These are phyloP conservation scores for Paramyrothecium roridum DNA, from an alignment of 2,329 filamentous ascomycete species.

Conservation along the genomic window DNA sequence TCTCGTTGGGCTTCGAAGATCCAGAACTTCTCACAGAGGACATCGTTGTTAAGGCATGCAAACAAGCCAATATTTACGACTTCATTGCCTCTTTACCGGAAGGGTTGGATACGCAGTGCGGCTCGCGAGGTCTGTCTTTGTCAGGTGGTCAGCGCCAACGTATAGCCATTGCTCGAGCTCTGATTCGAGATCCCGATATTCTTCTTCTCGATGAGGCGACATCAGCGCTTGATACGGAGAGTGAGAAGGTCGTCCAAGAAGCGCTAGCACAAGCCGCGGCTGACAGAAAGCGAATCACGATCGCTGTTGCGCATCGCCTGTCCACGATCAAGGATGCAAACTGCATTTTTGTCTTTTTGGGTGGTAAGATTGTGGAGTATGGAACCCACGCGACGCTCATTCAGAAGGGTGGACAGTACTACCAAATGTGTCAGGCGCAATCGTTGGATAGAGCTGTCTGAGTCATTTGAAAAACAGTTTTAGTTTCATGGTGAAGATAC, in stretches of 20 bases:
- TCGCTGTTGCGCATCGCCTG: conserved; percentile 9
- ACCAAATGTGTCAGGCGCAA: conserved; percentile 3
- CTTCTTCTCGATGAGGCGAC: conserved; percentile 69
- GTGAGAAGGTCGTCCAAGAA: conserved; percentile 38
- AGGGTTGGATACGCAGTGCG: conserved; percentile 56
- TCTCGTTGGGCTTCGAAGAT: conserved; percentile 35
- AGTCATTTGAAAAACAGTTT: neutral
- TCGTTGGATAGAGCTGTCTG: neutral
- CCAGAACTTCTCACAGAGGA: conserved; percentile 16
- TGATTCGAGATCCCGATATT: conserved; percentile 59
- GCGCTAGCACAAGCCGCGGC: conserved; percentile 5
- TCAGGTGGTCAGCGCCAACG: conserved; percentile 67
- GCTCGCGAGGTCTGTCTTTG: conserved; percentile 59
- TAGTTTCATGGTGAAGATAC: too few species aligned
- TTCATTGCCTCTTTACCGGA: conserved; percentile 29
- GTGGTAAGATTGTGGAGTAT: conserved; percentile 3
- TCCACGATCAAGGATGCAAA: conserved; percentile 5
- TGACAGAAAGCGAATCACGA: neutral
- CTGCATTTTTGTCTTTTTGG: conserved; percentile 3
- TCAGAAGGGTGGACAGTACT: neutral
- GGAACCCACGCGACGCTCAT: conserved; percentile 6
- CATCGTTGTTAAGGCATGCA: conserved; percentile 38
- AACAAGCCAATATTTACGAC: conserved; percentile 43
- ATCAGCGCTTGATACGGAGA: conserved; percentile 52
- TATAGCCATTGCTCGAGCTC: conserved; percentile 63